phyloP scores from a whole-genome alignment of 805 yeast genomes.

The Saccharomycopsis sp. region DNA sequence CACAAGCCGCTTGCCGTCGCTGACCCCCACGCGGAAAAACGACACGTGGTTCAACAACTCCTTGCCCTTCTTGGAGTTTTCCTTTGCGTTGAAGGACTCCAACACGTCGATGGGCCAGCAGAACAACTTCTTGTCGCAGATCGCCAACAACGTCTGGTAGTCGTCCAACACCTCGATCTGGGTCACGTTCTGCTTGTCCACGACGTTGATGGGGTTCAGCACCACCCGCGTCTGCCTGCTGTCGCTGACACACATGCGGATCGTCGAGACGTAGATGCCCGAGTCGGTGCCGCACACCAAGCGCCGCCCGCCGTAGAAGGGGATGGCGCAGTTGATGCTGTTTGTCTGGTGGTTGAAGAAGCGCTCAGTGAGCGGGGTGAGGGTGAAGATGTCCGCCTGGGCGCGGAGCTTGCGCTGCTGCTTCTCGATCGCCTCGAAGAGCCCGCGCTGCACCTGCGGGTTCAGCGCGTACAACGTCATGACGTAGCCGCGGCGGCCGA shows the following conservation, averaged over 20 bases:
- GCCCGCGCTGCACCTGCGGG: constrained; percentile 56
- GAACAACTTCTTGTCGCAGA: constrained; percentile 74
- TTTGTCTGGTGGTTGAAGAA: constrained; percentile 63
- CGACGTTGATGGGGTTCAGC: constrained; percentile 67
- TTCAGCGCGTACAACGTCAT: constrained; percentile 19
- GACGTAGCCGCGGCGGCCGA: constrained; percentile 21
- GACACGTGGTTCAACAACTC: constrained; percentile 82
- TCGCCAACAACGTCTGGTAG: constrained; percentile 71
- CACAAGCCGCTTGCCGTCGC: constrained; percentile 80
- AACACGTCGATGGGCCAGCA: constrained; percentile 73
- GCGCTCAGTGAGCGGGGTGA: constrained; percentile 66
- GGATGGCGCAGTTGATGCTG: constrained; percentile 84
- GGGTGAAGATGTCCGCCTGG: constrained; percentile 71
- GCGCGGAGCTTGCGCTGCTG: constrained; percentile 72
- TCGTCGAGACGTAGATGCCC: constrained; percentile 81
- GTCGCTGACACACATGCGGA: constrained; percentile 41
- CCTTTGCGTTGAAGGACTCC: constrained; percentile 32
- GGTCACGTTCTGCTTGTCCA: constrained; percentile 68
- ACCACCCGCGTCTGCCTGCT: constrained; percentile 47
- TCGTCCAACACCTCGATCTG: constrained; percentile 91
- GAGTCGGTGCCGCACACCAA: constrained; percentile 85
- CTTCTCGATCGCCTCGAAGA: constrained; percentile 68
- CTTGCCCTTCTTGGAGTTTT: constrained; percentile 54
- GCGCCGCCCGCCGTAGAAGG: constrained; percentile 91
- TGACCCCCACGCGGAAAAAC: constrained; percentile 88